Evolutionary conservation across 352 stramenopile species (phyloP).

Genomic region (Phytophthora pini): DNA sequence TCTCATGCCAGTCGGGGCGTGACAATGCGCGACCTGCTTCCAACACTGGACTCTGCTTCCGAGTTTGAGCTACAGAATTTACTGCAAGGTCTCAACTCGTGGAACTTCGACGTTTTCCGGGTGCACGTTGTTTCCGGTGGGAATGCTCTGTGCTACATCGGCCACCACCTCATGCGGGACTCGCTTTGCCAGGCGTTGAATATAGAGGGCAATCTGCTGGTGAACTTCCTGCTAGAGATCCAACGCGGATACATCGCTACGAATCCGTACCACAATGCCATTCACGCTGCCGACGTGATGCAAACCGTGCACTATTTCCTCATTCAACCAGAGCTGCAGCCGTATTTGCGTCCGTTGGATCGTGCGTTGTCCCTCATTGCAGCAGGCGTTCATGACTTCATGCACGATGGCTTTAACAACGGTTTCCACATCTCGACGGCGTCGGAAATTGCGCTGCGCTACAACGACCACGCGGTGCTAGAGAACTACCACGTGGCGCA

Average conservation of each 20-base stretch:
- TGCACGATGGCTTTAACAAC: conserved; percentile 92
- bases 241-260: conserved; percentile 80
- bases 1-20: conserved; percentile 38
- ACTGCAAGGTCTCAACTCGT: conserved; percentile 57
- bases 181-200: conserved; percentile 59
- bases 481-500: conserved; percentile 92
- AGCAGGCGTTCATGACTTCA: conserved; percentile 90
- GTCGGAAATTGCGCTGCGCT: conserved; percentile 87
- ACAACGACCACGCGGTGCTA: conserved; percentile 90
- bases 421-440: conserved; percentile 89
- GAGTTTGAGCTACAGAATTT: conserved; percentile 80
- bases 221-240: conserved; percentile 84
- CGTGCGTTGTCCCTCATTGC: conserved; percentile 77
- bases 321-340: conserved; percentile 70
- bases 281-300: conserved; percentile 91
- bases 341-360: conserved; percentile 80
- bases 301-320: conserved; percentile 90
- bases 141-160: conserved; percentile 79
- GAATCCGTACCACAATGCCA: conserved; percentile 92
- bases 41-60: conserved; percentile 58
- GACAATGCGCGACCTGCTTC: conserved; percentile 74
- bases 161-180: conserved; percentile 80
- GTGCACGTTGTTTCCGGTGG: conserved; percentile 70
- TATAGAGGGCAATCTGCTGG: conserved; percentile 68
- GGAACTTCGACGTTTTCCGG: conserved; percentile 84